phyloP scores from a whole-genome alignment of 2,329 filamentous ascomycete genomes.

The Cephalotrichum gorgonifer region DNA sequence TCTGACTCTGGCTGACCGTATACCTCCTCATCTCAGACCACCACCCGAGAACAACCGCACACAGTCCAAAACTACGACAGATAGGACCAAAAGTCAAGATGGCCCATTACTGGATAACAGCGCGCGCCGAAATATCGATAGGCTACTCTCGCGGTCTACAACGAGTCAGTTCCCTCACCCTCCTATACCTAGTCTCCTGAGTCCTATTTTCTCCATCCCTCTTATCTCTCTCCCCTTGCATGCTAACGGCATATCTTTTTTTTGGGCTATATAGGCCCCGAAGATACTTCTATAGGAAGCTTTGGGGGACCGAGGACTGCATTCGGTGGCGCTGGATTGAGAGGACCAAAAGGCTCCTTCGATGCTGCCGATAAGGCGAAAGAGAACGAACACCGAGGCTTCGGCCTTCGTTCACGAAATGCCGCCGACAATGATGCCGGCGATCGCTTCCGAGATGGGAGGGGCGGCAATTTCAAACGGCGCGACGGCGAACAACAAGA shows the following conservation, averaged over 20 bases:
- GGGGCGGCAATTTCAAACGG: slow-evolving; percentile 36
- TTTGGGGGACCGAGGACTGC: slow-evolving; percentile 61
- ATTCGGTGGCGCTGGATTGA: background rate
- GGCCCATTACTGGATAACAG: slow-evolving; percentile 4
- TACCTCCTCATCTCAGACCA: background rate
- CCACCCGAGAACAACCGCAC: slow-evolving; percentile 5
- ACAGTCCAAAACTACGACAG: slow-evolving; percentile 6
- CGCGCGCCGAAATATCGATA: slow-evolving; percentile 3
- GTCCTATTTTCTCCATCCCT: background rate
- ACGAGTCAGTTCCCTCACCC: background rate
- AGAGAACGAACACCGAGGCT: slow-evolving; percentile 46
- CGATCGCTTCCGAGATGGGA: slow-evolving; percentile 38
- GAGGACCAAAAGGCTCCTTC: slow-evolving; percentile 31
- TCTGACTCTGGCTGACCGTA: background rate
- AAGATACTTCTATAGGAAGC: slow-evolving; percentile 74
- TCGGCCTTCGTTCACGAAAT: slow-evolving; percentile 42
- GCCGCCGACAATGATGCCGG: slow-evolving; percentile 38
- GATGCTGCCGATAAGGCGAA: slow-evolving; percentile 31
- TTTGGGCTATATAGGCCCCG: slow-evolving; percentile 48
- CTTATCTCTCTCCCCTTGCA: background rate
- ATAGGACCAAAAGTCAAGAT: slow-evolving; percentile 6
- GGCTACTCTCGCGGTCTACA: slow-evolving; percentile 1
- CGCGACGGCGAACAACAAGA: slow-evolving; percentile 51
- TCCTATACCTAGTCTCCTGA: background rate
- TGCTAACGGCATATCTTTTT: slow-evolving; percentile 6